Conservation (phyloP, 225 moss, liverwort and hornwort genomes). For the Anthoceros angustus region DNA sequence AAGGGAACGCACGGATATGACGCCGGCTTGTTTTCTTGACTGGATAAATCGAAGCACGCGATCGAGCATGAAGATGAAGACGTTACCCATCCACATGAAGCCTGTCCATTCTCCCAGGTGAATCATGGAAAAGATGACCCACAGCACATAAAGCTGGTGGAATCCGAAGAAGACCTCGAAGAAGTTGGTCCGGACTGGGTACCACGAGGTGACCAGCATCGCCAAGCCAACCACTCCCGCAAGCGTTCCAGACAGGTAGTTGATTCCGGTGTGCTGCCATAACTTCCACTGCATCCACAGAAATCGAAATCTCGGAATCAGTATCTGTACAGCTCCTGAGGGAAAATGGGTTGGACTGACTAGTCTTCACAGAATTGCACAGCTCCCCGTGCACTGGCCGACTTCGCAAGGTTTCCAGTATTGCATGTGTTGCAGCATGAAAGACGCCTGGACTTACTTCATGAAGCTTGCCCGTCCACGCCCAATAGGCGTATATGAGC, state of each 20-base stretch:
- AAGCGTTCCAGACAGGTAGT: slow-evolving; percentile 43
- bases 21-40: slow-evolving; percentile 39
- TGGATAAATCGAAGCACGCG: slow-evolving; percentile 68
- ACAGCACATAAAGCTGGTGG: slow-evolving; percentile 50
- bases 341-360: background rate
- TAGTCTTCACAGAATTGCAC: too few species aligned
- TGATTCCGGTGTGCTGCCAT: slow-evolving; percentile 25
- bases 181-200: slow-evolving; percentile 24
- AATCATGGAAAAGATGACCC: slow-evolving; percentile 41
- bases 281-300: slow-evolving; percentile 15
- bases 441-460: background rate
- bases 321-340: background rate
- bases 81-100: slow-evolving; percentile 35
- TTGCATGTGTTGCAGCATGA: too few species aligned
- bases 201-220: slow-evolving; percentile 44
- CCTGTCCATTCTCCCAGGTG: slow-evolving; percentile 37
- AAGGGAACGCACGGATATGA: slow-evolving; percentile 42
- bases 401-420: too few species aligned
- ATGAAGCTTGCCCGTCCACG: background rate
- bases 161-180: slow-evolving; percentile 45
- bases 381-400: too few species aligned
- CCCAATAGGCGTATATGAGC: background rate
- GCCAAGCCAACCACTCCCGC: slow-evolving; percentile 29
- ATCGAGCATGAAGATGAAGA: slow-evolving; percentile 80
- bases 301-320: background rate